Evolutionary conservation across 176 grass and related monocot genomes (phyloP).

Genomic region (Bolboschoenus planiculmis): DNA sequence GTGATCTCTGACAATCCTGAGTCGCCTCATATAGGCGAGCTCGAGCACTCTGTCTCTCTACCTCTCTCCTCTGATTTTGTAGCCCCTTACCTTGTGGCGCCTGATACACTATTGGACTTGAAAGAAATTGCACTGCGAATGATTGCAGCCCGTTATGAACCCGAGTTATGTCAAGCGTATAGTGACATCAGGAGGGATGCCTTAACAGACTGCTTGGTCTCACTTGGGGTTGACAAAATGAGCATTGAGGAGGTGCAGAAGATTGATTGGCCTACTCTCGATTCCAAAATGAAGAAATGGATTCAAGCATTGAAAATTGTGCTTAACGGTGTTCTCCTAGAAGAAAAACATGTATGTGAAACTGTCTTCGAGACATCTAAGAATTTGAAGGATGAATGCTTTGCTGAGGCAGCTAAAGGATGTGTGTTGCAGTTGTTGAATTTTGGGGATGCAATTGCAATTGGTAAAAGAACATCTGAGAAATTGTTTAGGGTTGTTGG

Average conservation of each 20-base stretch:
- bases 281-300: conserved; percentile 95
- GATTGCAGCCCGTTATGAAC: conserved; percentile 60
- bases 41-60: conserved; percentile 33
- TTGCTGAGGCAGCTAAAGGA: conserved; percentile 61
- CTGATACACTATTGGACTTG: conserved; percentile 43
- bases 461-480: conserved; percentile 57
- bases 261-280: conserved; percentile 68
- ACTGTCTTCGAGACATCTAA: conserved; percentile 40
- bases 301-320: conserved; percentile 69
- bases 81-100: conserved; percentile 47
- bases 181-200: conserved; percentile 58
- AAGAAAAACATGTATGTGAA: conserved; percentile 62
- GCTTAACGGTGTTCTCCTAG: conserved; percentile 42
- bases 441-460: conserved; percentile 81
- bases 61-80: conserved; percentile 48
- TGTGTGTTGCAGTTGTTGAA: conserved; percentile 83
- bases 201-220: conserved; percentile 57
- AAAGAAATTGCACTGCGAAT: conserved; percentile 63
- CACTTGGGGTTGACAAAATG: conserved; percentile 68
- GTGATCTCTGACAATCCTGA: conserved; percentile 37
- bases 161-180: conserved; percentile 79
- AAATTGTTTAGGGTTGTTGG: conserved; percentile 82
- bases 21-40: conserved; percentile 16
- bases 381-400: conserved; percentile 66
- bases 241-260: conserved; percentile 81